These are phyloP conservation scores for Dimargaris cristalligena DNA, from an alignment of 192 early-diverging fungal species.

Conservation along the genomic window DNA sequence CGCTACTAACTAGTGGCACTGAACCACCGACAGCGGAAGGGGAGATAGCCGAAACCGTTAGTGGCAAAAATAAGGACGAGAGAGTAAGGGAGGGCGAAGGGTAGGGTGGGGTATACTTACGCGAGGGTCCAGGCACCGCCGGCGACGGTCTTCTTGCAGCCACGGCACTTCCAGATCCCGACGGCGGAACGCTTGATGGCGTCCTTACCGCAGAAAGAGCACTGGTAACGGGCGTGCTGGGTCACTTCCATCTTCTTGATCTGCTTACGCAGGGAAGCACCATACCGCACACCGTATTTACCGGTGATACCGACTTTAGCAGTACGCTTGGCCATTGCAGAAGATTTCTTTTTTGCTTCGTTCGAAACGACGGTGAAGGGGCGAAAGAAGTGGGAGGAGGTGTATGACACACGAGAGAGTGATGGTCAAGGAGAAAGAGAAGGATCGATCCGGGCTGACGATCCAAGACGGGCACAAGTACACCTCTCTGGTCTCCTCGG, in stretches of 20 bases:
- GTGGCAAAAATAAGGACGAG: neutral
- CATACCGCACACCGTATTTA: constrained; percentile 99
- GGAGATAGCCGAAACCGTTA: neutral
- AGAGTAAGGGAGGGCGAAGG: too few relatives aligned
- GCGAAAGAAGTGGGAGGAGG: neutral
- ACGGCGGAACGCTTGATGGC: constrained; percentile 85
- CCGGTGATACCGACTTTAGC: constrained; percentile 99
- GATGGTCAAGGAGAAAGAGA: too few relatives aligned
- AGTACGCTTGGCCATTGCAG: constrained; percentile 69
- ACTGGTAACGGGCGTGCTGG: constrained; percentile 99
- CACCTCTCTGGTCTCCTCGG: too few relatives aligned
- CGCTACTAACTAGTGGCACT: neutral
- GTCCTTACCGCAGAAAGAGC: constrained; percentile 99
- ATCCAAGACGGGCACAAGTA: too few relatives aligned
- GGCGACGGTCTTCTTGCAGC: constrained; percentile 86
- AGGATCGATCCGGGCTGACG: too few relatives aligned
- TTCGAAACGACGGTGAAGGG: constrained; percentile 6
- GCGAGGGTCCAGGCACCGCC: constrained; percentile 94
- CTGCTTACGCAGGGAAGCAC: constrained; percentile 96
- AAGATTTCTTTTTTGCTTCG: neutral
- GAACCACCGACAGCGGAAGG: neutral
- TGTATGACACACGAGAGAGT: too few relatives aligned
- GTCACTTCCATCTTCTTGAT: constrained; percentile 99
- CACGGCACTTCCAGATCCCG: constrained; percentile 98
- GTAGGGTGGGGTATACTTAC: too few relatives aligned